Evolutionary conservation across 1,284 basidiomycete genomes (phyloP).

Genomic region (Austroboletus novae-zelandiae): DNA sequence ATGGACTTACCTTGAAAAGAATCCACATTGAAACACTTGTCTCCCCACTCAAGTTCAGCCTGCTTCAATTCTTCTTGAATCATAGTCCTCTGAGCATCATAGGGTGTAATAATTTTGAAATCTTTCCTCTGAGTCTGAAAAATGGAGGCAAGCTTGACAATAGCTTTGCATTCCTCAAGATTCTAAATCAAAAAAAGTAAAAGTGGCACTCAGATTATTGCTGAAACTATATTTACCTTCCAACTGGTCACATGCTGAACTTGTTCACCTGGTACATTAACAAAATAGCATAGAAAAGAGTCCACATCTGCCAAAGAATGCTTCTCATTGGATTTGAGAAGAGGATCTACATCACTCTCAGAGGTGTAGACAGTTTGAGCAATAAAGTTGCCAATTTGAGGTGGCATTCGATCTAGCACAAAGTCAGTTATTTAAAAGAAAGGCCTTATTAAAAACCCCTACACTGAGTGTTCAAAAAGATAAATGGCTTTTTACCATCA

Average conservation of each 20-base stretch:
- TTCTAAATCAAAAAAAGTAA: slow-evolving; percentile 41
- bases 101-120: slow-evolving; percentile 68
- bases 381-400: slow-evolving; percentile 70
- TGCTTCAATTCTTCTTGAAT: slow-evolving; percentile 50
- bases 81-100: slow-evolving; percentile 58
- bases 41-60: slow-evolving; percentile 47
- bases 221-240: slow-evolving; percentile 36
- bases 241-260: slow-evolving; percentile 41
- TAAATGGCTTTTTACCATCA: slow-evolving; percentile 27
- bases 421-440: slow-evolving; percentile 2
- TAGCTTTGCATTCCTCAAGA: slow-evolving; percentile 42
- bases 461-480: slow-evolving; percentile 62
- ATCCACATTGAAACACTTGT: slow-evolving; percentile 65
- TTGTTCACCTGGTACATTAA: slow-evolving; percentile 48
- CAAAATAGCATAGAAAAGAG: slow-evolving; percentile 46
- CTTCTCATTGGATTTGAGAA: slow-evolving; percentile 45
- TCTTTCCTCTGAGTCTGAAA: slow-evolving; percentile 43
- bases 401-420: slow-evolving; percentile 69
- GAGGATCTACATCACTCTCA: slow-evolving; percentile 18
- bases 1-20: slow-evolving; percentile 58
- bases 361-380: slow-evolving; percentile 60
- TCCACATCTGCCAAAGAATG: slow-evolving; percentile 42
- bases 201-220: slow-evolving; percentile 2
- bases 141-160: slow-evolving; percentile 45
- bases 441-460: slow-evolving; percentile 18